Evolutionary conservation across 345 rosid species (phyloP).

Genomic region (Durio zibethinus): DNA sequence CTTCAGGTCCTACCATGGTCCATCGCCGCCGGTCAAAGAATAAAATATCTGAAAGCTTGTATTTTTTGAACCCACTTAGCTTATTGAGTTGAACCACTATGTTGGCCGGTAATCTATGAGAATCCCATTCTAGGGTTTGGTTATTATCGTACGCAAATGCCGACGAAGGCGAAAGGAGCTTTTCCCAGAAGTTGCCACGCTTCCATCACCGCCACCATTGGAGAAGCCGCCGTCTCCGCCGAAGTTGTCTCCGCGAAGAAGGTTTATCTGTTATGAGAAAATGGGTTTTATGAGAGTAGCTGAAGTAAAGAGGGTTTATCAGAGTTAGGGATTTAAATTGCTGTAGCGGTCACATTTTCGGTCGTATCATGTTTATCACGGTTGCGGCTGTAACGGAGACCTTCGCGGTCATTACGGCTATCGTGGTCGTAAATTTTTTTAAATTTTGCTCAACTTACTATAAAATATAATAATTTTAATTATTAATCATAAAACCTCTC

Average conservation of each 20-base stretch:
- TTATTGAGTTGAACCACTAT: slow-evolving; percentile 72
- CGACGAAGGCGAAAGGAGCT: slow-evolving; percentile 39
- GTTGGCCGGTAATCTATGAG: slow-evolving; percentile 90
- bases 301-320: not conserved
- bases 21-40: slow-evolving; percentile 66
- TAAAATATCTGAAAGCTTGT: slow-evolving; percentile 73
- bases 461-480: no score
- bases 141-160: slow-evolving; percentile 76
- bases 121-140: slow-evolving; percentile 73
- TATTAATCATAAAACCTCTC: no score
- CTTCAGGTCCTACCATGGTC: slow-evolving; percentile 71
- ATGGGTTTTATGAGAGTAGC: not conserved
- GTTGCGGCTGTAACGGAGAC: no score
- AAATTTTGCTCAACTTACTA: no score
- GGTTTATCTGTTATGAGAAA: no score
- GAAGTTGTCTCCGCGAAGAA: slow-evolving; percentile 35
- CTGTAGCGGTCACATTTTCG: no score
- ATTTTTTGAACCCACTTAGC: slow-evolving; percentile 82
- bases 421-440: no score
- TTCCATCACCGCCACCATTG: slow-evolving; percentile 45
- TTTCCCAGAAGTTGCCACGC: slow-evolving; percentile 60
- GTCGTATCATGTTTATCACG: no score
- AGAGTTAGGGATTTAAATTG: no score
- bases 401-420: no score
- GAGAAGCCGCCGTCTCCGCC: slow-evolving; percentile 23